These are phyloP conservation scores for Aspergillus caelatus DNA, from an alignment of 2,329 filamentous ascomycete species.

Conservation along the genomic window DNA sequence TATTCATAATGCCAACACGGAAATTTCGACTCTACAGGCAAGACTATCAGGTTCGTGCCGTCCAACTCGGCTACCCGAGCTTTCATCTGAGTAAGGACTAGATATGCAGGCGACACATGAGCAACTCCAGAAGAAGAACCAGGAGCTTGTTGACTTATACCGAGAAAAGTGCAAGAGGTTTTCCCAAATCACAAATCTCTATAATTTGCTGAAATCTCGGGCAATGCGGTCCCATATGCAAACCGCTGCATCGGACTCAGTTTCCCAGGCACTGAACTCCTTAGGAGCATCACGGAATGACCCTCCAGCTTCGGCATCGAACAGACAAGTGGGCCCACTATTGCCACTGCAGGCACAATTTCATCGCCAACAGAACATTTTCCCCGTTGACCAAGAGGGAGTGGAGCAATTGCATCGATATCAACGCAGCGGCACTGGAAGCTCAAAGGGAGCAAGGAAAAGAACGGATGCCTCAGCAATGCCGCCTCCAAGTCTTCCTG, in stretches of 20 bases:
- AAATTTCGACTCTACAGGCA: conserved; percentile 68
- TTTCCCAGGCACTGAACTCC: conserved; percentile 49
- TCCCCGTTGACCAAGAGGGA: conserved; percentile 28
- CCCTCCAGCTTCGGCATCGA: conserved; percentile 14
- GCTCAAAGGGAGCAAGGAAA: conserved; percentile 33
- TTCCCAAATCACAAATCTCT: conserved; percentile 66
- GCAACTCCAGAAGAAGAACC: conserved; percentile 68
- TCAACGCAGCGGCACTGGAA: conserved; percentile 44
- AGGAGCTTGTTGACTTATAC: conserved; percentile 68
- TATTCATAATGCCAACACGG: conserved; percentile 72
- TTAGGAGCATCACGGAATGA: conserved; percentile 26
- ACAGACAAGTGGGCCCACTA: conserved; percentile 14
- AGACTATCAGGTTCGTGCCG: conserved; percentile 63
- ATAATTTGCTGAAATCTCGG: conserved; percentile 59
- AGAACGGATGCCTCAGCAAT: conserved; percentile 28
- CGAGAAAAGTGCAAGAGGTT: conserved; percentile 72
- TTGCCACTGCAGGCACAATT: conserved; percentile 30
- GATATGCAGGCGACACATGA: conserved; percentile 65
- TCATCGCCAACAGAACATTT: conserved; percentile 23
- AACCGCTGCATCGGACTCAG: conserved; percentile 57
- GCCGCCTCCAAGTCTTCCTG: conserved; percentile 33
- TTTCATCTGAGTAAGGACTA: conserved; percentile 27
- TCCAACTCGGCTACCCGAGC: neutral
- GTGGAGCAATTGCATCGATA: conserved; percentile 42
- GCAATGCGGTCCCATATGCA: conserved; percentile 58